phyloP scores from a whole-genome alignment of 106 monocot genomes.

The Dactylorhiza incarnata region DNA sequence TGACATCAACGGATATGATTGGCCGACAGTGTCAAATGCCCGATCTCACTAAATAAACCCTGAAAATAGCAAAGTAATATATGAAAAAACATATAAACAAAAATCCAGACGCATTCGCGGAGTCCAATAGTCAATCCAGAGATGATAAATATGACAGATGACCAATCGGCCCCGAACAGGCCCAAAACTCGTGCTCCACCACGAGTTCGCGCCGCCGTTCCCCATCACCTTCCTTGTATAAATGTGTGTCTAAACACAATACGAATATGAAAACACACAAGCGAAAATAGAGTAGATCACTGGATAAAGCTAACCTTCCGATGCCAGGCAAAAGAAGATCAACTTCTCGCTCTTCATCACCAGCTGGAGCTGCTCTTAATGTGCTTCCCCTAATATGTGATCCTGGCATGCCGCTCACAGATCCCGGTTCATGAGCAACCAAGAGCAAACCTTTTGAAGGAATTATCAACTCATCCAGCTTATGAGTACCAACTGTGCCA shows the following conservation, averaged over 20 bases:
- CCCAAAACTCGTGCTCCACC: too few species aligned
- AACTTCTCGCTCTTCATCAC: slow-evolving; percentile 64
- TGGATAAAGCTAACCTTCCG: slow-evolving; percentile 45
- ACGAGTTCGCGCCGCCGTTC: too few species aligned
- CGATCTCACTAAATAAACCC: too few species aligned
- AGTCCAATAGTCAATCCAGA: too few species aligned
- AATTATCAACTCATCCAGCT: slow-evolving; percentile 28
- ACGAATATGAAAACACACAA: not conserved
- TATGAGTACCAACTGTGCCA: slow-evolving; percentile 28
- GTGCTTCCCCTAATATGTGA: slow-evolving; percentile 92
- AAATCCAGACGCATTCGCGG: too few species aligned
- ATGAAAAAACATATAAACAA: too few species aligned
- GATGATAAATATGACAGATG: too few species aligned
- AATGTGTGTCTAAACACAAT: not conserved
- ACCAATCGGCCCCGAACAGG: too few species aligned
- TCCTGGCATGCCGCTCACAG: slow-evolving; percentile 42
- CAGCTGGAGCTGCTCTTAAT: slow-evolving; percentile 67
- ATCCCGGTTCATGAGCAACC: slow-evolving; percentile 78
- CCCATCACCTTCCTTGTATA: too few species aligned
- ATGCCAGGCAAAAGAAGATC: slow-evolving; percentile 91
- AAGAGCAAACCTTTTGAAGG: slow-evolving; percentile 60
- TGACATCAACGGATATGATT: too few species aligned
- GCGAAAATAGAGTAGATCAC: not conserved
- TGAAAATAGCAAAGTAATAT: too few species aligned
- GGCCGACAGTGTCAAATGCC: too few species aligned